Conservation (phyloP, 2,329 filamentous ascomycete species). For the Paraphoma chrysanthemicola region DNA sequence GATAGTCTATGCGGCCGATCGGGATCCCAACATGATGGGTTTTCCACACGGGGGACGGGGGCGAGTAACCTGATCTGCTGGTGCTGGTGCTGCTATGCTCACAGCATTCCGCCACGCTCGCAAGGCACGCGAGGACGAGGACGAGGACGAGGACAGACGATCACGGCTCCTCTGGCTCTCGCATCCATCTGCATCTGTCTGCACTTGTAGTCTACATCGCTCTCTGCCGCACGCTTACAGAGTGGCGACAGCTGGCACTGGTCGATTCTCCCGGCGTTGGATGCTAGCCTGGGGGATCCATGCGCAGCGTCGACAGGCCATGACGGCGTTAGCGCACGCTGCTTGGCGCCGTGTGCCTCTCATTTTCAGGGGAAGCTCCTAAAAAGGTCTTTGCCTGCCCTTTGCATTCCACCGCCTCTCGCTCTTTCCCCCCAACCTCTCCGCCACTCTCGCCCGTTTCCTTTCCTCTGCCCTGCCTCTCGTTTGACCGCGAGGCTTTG, state of each 20-base stretch:
- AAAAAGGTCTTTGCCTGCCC: conserved; percentile 40
- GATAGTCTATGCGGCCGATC: conserved; percentile 17
- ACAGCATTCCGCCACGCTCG: conserved; percentile 18
- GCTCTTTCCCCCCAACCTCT: conserved; percentile 37
- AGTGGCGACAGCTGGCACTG: conserved; percentile 18
- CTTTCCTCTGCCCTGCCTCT: conserved; percentile 36
- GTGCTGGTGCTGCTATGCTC: neutral
- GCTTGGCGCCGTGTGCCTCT: conserved; percentile 32
- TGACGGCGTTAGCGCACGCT: conserved; percentile 28
- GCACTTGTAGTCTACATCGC: too few relatives aligned
- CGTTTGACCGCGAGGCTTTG: conserved; percentile 33
- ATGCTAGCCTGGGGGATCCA: conserved; percentile 33
- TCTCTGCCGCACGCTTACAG: conserved; percentile 15
- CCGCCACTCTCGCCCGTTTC: conserved; percentile 26
- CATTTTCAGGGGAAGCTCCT: conserved; percentile 41
- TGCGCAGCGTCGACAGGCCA: conserved; percentile 19
- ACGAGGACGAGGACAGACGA: neutral
- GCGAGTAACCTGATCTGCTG: conserved; percentile 10
- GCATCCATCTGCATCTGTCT: neutral
- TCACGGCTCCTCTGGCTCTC: conserved; percentile 2
- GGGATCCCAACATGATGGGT: conserved; percentile 19
- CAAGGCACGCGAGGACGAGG: conserved; percentile 1
- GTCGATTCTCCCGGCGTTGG: conserved; percentile 23
- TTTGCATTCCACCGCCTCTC: conserved; percentile 36
- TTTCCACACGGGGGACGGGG: conserved; percentile 5